Percentiles rank a stretch among this genome's conserved stretches.
Conservation (phyloP, 805 yeast genomes). For the Candida sanyiensis region DNA sequence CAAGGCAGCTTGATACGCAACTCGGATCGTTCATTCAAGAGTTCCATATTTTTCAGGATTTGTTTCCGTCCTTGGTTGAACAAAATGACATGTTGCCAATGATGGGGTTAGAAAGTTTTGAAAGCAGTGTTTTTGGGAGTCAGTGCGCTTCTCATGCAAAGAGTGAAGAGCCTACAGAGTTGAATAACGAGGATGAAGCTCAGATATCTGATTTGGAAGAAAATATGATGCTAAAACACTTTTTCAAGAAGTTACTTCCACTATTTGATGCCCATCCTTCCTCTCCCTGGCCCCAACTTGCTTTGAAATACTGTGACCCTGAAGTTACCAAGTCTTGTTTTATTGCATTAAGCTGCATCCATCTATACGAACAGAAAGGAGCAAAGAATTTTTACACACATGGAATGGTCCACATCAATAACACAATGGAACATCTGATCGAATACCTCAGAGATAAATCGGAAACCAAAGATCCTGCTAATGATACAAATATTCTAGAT, state of each 20-base stretch:
- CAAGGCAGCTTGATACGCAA: slow-evolving; percentile 10
- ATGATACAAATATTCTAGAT: slow-evolving; percentile 18
- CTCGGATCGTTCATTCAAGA: slow-evolving; percentile 15
- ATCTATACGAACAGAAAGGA: slow-evolving; percentile 50
- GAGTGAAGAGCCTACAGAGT: no score
- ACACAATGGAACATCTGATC: slow-evolving; percentile 50
- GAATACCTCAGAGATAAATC: slow-evolving; percentile 33
- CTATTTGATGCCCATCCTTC: slow-evolving; percentile 54
- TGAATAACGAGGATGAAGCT: not conserved
- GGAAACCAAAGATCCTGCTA: slow-evolving; percentile 15
- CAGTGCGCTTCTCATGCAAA: no score
- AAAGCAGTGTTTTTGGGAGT: not conserved
- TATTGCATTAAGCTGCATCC: slow-evolving; percentile 50
- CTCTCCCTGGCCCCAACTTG: slow-evolving; percentile 57
- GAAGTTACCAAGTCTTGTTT: slow-evolving; percentile 55
- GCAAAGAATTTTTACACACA: slow-evolving; percentile 45
- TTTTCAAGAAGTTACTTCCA: slow-evolving; percentile 47
- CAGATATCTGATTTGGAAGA: slow-evolving; percentile 40
- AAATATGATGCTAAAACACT: slow-evolving; percentile 49
- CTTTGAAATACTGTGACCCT: slow-evolving; percentile 50
- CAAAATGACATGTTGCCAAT: slow-evolving; percentile 18
- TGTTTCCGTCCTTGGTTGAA: slow-evolving; percentile 20
- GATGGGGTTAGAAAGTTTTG: slow-evolving; percentile 1
- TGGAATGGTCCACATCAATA: slow-evolving; percentile 50
- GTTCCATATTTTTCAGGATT: slow-evolving; percentile 24